Conservation (phyloP, 1,284 basidiomycete species). For the Cryptococcus amylolentus region DNA sequence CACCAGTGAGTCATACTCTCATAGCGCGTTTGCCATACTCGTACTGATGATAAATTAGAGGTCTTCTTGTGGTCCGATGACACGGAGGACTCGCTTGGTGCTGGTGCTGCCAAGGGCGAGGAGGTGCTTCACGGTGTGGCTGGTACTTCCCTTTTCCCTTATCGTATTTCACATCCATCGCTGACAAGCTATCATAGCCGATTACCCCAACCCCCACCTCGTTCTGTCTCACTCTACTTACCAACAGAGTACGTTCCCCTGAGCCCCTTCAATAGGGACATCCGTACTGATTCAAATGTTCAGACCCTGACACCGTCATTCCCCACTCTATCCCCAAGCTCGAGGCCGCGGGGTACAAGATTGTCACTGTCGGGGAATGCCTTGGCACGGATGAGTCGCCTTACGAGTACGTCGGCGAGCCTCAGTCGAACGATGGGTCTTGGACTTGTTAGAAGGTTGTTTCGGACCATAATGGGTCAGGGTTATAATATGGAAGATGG, state of each 20-base stretch:
- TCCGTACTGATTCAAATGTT: too few relatives aligned
- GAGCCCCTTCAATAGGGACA: not conserved
- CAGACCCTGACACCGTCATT: conserved; percentile 31
- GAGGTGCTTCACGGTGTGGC: conserved; percentile 26
- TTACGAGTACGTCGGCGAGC: conserved; percentile 39
- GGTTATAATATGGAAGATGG: too few relatives aligned
- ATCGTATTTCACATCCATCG: too few relatives aligned
- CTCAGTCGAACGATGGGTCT: conserved; percentile 32
- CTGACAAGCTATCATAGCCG: not conserved
- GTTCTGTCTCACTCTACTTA: conserved; percentile 42
- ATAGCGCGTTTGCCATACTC: not conserved
- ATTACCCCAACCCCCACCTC: conserved; percentile 33
- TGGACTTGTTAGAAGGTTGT: conserved; percentile 31
- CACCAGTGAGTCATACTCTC: conserved; percentile 32
- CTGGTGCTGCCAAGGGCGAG: conserved; percentile 26
- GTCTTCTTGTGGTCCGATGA: conserved; percentile 48
- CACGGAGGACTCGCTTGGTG: conserved; percentile 38
- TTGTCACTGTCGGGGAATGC: conserved; percentile 47
- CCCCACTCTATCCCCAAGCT: conserved; percentile 36
- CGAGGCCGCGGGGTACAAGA: conserved; percentile 35
- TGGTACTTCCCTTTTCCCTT: conserved; percentile 5
- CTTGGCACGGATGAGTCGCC: conserved; percentile 43
- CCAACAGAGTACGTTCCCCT: conserved; percentile 18
- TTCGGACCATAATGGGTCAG: too few relatives aligned
- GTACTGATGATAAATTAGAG: conserved; percentile 16